Base-by-base conservation (phyloP, 169 alveolate species). In the Prorocentrum cordatum region DNA sequence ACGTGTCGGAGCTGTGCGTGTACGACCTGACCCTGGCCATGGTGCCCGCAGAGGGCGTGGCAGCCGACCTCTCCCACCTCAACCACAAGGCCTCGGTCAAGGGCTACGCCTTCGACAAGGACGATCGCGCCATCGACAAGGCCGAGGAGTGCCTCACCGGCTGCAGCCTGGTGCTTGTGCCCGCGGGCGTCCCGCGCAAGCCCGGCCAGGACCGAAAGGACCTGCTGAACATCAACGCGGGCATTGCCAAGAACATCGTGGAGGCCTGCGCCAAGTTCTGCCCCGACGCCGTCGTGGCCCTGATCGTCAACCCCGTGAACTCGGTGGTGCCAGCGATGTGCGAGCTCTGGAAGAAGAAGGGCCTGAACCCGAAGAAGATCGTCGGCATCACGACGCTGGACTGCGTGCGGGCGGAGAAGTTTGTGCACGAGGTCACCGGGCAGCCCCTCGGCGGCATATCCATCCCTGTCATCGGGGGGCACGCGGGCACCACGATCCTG, bases 111-210 rank as follows among this genome's bases (percentile, higher is more conserved):
- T 39, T 83, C 83, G 72, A 45, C 0, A 83, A 71, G 39, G 86
- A 68, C 39, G n/a, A 64, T 27, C 66, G 83, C 14, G 89, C 89
- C 27, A 80, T 33, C 66, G 90, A 42, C 58, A 66, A 75, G 66
- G 26, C 75, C 61, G 64, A 62, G 59, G 92, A 77, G 68, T 88
- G 92, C 59, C 83, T 88, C 20, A 54, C 88, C 20, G 92, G 92
- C 42, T 73, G 92, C 35, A 42, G 73, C 35, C 85, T 94, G 18
- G 93, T 94, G 14, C 73, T 94, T 12, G 90, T 94, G 39, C 90
- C 95, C 24, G 93, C 94, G 20, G 95, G 95, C 59, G 72, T 92
- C 50, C 94, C 94, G 38, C 93, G 94, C 75, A 93, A 94, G 62
- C 95, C 95, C 20, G 93, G 93, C 27, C 92, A 92, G 95, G 92